A percentile compares a stretch with the other conserved stretches of the same genome.
phyloP scores from a whole-genome alignment of 305 asterid species.

The Nicotiana rustica region DNA sequence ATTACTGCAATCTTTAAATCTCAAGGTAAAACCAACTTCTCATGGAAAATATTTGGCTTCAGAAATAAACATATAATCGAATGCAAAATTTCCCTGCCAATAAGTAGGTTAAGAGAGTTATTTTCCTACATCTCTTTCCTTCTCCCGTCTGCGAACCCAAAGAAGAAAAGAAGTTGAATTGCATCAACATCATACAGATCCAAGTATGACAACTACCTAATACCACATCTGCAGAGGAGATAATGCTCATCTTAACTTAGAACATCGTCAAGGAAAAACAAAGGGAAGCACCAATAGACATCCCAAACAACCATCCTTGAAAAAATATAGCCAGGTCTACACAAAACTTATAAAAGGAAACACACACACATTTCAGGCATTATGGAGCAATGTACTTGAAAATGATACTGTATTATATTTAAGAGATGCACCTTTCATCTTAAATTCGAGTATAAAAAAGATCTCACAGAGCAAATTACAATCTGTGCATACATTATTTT shows the following conservation, averaged over 20 bases:
- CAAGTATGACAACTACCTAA: too few species aligned
- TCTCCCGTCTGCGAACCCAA: too few species aligned
- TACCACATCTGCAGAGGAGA: too few species aligned
- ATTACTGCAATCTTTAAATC: too few species aligned
- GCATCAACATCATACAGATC: too few species aligned
- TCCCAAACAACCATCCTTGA: background rate
- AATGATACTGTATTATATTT: slow-evolving; percentile 23
- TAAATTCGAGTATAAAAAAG: slow-evolving; percentile 20
- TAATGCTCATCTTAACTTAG: background rate
- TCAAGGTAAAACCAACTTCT: too few species aligned
- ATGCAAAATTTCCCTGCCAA: background rate
- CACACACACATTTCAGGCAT: background rate
- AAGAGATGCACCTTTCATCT: background rate
- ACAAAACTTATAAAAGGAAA: background rate
- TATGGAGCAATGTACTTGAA: slow-evolving; percentile 23
- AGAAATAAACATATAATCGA: background rate
- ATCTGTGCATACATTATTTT: slow-evolving; percentile 46
- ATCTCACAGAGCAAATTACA: slow-evolving; percentile 38
- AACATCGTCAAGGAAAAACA: background rate
- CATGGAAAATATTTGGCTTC: background rate
- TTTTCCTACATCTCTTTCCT: too few species aligned
- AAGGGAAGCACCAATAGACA: background rate
- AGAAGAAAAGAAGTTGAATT: too few species aligned
- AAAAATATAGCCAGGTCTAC: background rate
- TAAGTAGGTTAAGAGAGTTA: too few species aligned